Conservation (phyloP, 768 basidiomycete genomes). For the Tephrocybe sp. region DNA sequence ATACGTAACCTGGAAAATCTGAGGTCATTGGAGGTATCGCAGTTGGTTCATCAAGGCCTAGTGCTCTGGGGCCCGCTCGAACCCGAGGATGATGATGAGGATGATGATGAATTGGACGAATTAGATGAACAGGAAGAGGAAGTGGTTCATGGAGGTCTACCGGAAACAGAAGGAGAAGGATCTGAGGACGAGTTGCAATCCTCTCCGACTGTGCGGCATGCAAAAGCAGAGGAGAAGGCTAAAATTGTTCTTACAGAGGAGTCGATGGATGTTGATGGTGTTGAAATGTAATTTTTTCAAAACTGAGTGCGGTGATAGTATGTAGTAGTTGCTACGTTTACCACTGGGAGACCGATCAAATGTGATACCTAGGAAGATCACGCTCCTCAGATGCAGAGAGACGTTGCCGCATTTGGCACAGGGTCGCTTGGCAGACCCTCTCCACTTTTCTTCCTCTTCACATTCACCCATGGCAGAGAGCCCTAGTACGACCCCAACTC, state of each 20-base stretch:
- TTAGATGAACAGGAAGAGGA: conserved; percentile 9
- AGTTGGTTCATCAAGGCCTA: conserved; percentile 45
- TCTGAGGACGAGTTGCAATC: not conserved
- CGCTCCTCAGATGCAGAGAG: too few species aligned
- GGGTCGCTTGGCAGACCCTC: conserved; percentile 1
- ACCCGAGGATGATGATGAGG: conserved; percentile 7
- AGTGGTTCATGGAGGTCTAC: too few species aligned
- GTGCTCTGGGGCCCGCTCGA: conserved; percentile 41
- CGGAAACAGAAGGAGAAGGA: conserved; percentile 9
- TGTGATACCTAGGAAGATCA: conserved; percentile 8
- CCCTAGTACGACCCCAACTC: too few species aligned
- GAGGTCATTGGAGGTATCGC: conserved; percentile 45
- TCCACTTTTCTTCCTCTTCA: conserved; percentile 2
- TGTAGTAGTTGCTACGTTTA: too few species aligned
- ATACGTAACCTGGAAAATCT: conserved; percentile 43
- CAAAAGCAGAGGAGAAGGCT: not conserved
- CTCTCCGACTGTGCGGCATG: not conserved
- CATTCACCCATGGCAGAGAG: not conserved
- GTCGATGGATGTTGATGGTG: conserved; percentile 1
- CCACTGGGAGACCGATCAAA: conserved; percentile 5
- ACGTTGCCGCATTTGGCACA: conserved; percentile 12
- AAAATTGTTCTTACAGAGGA: not conserved
- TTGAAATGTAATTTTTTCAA: conserved; percentile 7
- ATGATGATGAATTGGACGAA: too few species aligned
- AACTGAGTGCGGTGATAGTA: too few species aligned